Conservation (phyloP, 169 alveolate species). For the Cryptosporidium parvum region DNA sequence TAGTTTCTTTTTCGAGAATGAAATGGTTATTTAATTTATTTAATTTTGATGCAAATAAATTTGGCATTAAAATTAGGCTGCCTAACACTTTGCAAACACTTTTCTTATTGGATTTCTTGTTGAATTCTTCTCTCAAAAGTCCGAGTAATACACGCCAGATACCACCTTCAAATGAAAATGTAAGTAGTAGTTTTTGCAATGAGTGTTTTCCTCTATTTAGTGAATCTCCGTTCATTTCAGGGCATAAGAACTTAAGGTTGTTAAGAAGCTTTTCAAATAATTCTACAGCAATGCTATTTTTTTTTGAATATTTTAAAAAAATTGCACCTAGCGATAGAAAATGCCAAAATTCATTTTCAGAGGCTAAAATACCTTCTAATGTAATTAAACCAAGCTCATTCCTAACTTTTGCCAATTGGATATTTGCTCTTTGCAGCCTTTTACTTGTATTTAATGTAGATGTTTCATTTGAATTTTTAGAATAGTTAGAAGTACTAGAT, state of each 20-base stretch:
- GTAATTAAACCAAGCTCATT: constrained; percentile 55
- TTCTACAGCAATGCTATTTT: constrained; percentile 60
- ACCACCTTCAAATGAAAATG: constrained; percentile 68
- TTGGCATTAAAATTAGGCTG: constrained; percentile 33
- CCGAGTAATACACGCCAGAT: constrained; percentile 64
- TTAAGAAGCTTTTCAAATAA: constrained; percentile 43
- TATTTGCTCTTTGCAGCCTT: constrained; percentile 14
- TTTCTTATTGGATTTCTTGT: constrained; percentile 38
- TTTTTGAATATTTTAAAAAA: constrained; percentile 7
- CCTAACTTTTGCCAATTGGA: constrained; percentile 30
- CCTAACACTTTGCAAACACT: constrained; percentile 38
- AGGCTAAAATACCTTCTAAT: constrained; percentile 47
- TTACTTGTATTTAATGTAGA: background rate
- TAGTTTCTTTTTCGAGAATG: constrained; percentile 60
- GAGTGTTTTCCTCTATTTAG: constrained; percentile 18
- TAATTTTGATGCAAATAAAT: constrained; percentile 6
- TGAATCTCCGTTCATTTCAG: constrained; percentile 43
- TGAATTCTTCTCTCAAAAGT: constrained; percentile 51
- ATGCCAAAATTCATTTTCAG: constrained; percentile 59
- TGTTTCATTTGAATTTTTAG: background rate
- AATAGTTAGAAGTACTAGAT: background rate
- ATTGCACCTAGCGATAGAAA: constrained; percentile 66
- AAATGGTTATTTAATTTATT: background rate
- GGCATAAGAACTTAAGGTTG: constrained; percentile 26
- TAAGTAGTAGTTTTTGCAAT: constrained; percentile 20